Base-by-base conservation (phyloP, 2,329 filamentous ascomycete species). In the Thielaviopsis musarum region DNA sequence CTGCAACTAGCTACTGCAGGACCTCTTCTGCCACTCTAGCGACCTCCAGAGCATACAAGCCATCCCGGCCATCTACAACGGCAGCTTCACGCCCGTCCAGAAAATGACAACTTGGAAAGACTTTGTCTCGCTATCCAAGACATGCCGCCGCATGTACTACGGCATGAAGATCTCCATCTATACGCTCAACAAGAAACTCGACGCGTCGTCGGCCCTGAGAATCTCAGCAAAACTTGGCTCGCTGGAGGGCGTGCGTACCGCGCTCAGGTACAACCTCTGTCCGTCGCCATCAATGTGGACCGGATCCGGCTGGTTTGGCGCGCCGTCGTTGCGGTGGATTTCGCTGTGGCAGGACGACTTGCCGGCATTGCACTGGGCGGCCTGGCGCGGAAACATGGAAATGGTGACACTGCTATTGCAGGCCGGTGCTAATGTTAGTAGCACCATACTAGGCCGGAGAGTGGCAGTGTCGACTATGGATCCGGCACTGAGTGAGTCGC, bases 311-410 rank as follows among this genome's bases (percentile, higher is more conserved):
- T 58, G 45, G 59, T 61, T 55, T 30, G 56, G 56, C 24, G 30
- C 52, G 15, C 56, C 52, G 30, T 61, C 59, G n/a, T 55, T 58
- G 15, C 49, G 52, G 19, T 52, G 34, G 3, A 17, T 52, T 15
- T 28, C 21, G 19, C 28, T 52, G 19, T 53, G 55, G 19, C 52
- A 52, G 4, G 56, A 54, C n/a, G 59, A 61, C 26, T 24, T 61
- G 5, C 52, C 59, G 15, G 51, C 59, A 19, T 26, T 61, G 45
- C 54, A 58, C 48, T 61, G 59, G 59, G 56, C 59, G 15, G 53
- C 56, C 12, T 61, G 52, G 59, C 41, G 38, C 5, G 59, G 59
- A 2, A 19, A 59, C n/a, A 9, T 49, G 26, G 26, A 15, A 2
- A 59, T 56, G 17, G n/a, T 19, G 24, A 2, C 49, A 12, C 22